Evolutionary conservation across 352 stramenopile species (phyloP).

Genomic region (Globisporangium rhizosaccharum): DNA sequence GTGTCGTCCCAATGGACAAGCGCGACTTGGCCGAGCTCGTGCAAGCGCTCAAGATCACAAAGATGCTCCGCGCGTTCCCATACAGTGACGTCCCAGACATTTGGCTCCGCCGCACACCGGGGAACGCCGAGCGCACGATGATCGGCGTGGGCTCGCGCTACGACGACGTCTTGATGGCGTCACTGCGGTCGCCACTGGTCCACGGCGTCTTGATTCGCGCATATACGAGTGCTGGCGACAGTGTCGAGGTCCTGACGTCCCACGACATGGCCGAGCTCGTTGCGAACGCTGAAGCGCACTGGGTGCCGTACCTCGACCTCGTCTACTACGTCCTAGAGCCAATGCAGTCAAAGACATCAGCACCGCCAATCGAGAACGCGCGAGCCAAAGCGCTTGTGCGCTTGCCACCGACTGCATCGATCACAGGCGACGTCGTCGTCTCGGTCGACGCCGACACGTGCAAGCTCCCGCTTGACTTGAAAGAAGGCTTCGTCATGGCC

Average conservation of each 20-base stretch:
- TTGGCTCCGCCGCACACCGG: slow-evolving; percentile 33
- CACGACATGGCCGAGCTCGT: slow-evolving; percentile 54
- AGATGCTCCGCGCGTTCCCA: slow-evolving; percentile 54
- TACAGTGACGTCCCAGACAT: slow-evolving; percentile 62
- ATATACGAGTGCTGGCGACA: slow-evolving; percentile 9
- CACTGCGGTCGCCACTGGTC: slow-evolving; percentile 52
- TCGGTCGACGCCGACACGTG: slow-evolving; percentile 43
- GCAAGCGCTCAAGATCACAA: slow-evolving; percentile 34
- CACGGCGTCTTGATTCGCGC: slow-evolving; percentile 54
- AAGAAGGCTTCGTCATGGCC: slow-evolving; percentile 64
- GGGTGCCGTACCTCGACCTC: slow-evolving; percentile 61
- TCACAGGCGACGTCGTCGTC: slow-evolving; percentile 60
- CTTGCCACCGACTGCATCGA: slow-evolving; percentile 13
- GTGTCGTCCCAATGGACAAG: slow-evolving; percentile 36
- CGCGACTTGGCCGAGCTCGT: slow-evolving; percentile 43
- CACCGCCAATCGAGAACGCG: slow-evolving; percentile 29
- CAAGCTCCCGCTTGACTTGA: slow-evolving; percentile 50
- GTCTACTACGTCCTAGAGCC: slow-evolving; percentile 47
- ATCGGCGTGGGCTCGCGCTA: slow-evolving; percentile 43
- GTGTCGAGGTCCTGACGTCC: slow-evolving; percentile 37
- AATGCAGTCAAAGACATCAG: neutral
- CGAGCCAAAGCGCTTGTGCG: slow-evolving; percentile 47
- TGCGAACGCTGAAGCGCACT: slow-evolving; percentile 27
- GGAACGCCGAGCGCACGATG: slow-evolving; percentile 37
- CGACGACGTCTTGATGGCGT: slow-evolving; percentile 55